phyloP scores from a whole-genome alignment of 371 early-diverging fungal genomes.

The Gilbertella persicaria region DNA sequence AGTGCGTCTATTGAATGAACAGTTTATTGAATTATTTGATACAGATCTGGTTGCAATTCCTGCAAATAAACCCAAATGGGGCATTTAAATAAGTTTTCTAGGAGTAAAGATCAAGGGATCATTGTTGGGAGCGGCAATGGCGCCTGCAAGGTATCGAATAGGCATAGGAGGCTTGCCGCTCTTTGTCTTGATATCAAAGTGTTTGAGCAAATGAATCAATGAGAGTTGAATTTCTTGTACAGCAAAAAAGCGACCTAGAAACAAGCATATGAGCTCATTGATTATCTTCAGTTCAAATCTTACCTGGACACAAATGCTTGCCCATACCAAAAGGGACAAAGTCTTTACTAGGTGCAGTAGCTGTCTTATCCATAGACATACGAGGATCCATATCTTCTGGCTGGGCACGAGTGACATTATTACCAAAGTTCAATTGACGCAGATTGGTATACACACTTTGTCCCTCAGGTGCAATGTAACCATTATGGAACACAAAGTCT shows the following conservation, averaged over 20 bases:
- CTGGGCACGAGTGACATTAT: slow-evolving; percentile 7
- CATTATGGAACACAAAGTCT: slow-evolving; percentile 37
- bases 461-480: slow-evolving; percentile 40
- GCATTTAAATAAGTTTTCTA: slow-evolving; percentile 1
- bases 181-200: slow-evolving; percentile 24
- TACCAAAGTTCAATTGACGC: slow-evolving; percentile 35
- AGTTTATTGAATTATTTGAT: slow-evolving; percentile 95
- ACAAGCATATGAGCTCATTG: slow-evolving; percentile 1
- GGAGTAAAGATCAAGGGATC: slow-evolving; percentile 31
- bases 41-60: slow-evolving; percentile 91
- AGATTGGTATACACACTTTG: slow-evolving; percentile 22
- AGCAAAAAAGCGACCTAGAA: slow-evolving; percentile 56
- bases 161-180: slow-evolving; percentile 27
- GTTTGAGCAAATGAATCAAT: slow-evolving; percentile 22
- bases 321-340: slow-evolving; percentile 40
- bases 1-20: slow-evolving; percentile 90
- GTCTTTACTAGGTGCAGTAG: slow-evolving; percentile 28
- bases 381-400: slow-evolving; percentile 33
- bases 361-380: slow-evolving; percentile 13
- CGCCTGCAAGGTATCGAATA: slow-evolving; percentile 18
- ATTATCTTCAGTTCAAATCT: neutral
- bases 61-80: slow-evolving; percentile 77
- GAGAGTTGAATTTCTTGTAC: slow-evolving; percentile 49
- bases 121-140: slow-evolving; percentile 9
- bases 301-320: slow-evolving; percentile 36